Evolutionary conservation across 2,329 filamentous ascomycete genomes (phyloP), one percentile per base, ranked within the genome.

Genomic region (Exserohilum rostratum): DNA sequence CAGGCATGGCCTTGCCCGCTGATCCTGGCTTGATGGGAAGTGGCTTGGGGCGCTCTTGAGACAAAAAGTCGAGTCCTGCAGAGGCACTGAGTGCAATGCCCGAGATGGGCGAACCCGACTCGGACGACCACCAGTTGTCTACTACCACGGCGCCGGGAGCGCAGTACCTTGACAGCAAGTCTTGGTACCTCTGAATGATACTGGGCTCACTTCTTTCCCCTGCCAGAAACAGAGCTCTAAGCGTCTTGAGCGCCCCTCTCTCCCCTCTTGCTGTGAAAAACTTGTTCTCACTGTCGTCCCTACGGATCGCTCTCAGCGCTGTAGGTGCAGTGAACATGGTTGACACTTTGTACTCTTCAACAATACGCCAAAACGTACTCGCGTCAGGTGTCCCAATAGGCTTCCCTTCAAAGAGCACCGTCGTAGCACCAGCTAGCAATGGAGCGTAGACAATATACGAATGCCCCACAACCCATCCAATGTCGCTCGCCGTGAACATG

Each of bases 391-490:
- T 96, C 4, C 92, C 92, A 11, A 96, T 82, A 0, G 93, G 93
- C 64, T 97, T 97, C n/a, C 93, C 93, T 77, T 97, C 93, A 73
- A 92, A 97, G 0, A 97, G 80, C 1, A 97, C 85, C 0, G 91
- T 96, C 1, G 92, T 88, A 2, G 93, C 92, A 5, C 93, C 93
- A 0, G 89, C 86, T 1, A 97, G 83, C 5, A 98, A 83, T 11
- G 93, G 93, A 3, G 86, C 93, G 69, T 97, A 97, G 11, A 96
- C 80, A 59, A 96, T 96, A 71, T 95, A 97, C 5, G 71, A 73
- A 31, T 74, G 71, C 2, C 90, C 90, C 0, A 95, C 90, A 0
- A 93, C 91, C 93, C 93, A 97, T 29, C 93, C 93, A 52, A 97
- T 93, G 69, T 98, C 93, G 12, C 88, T 91, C 1, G 89, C 88